Conservation (phyloP, 2,329 filamentous ascomycete genomes). For the Aspergillus piperis region DNA sequence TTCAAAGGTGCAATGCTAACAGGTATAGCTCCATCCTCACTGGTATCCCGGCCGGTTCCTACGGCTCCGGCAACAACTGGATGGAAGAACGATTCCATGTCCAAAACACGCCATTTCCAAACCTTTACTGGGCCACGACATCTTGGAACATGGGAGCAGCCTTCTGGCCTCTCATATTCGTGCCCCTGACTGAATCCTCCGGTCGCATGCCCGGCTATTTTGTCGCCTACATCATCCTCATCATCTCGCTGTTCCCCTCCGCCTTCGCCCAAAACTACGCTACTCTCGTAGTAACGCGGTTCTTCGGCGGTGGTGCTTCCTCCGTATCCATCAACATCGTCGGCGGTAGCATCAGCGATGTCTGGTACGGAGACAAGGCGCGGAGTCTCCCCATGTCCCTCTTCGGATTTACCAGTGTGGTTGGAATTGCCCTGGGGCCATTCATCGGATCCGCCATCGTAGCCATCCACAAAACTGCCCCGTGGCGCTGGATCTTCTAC, state of each 20-base stretch:
- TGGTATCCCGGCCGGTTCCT: conserved; percentile 45
- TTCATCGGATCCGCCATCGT: conserved; percentile 46
- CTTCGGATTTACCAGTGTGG: conserved; percentile 47
- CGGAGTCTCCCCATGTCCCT: conserved; percentile 48
- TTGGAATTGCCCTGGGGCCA: conserved; percentile 48
- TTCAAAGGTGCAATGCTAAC: neutral
- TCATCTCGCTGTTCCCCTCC: conserved; percentile 46
- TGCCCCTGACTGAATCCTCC: conserved; percentile 43
- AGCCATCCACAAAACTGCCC: conserved; percentile 32
- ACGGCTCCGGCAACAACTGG: conserved; percentile 37
- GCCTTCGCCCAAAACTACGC: conserved; percentile 49
- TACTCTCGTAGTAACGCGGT: conserved; percentile 46
- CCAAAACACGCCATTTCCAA: conserved; percentile 37
- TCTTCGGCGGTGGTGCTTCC: conserved; percentile 48
- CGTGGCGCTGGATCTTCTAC: conserved; percentile 51
- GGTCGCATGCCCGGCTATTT: conserved; percentile 49
- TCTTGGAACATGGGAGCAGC: conserved; percentile 44
- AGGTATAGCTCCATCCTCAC: conserved; percentile 41
- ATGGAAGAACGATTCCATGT: conserved; percentile 36
- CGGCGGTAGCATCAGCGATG: conserved; percentile 38
- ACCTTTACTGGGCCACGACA: conserved; percentile 36
- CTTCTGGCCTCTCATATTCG: conserved; percentile 40
- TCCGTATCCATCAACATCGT: conserved; percentile 47
- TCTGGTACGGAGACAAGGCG: conserved; percentile 40
- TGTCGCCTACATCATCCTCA: conserved; percentile 43